Percentiles rank a stretch among this genome's conserved stretches.
These are phyloP conservation scores for Oxytropis ochrocephala DNA, from an alignment of 306 rosid species.

Conservation along the genomic window DNA sequence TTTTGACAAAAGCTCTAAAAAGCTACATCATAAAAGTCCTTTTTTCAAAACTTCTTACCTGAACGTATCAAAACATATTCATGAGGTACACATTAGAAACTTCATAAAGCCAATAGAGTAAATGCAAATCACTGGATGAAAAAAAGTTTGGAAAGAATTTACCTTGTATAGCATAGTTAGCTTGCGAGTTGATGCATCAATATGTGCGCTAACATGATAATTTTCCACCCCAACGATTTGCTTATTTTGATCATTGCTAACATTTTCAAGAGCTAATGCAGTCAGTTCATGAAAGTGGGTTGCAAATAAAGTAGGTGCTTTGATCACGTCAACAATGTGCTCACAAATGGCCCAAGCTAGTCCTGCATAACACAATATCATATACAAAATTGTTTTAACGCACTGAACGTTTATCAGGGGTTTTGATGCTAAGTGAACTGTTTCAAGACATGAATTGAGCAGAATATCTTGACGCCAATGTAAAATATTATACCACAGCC, in stretches of 20 bases:
- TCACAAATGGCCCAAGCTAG: slow-evolving; percentile 98
- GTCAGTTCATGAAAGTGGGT: slow-evolving; percentile 97
- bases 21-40: not conserved
- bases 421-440: not conserved
- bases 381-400: slow-evolving; percentile 20
- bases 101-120: not conserved
- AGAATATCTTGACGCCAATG: not conserved
- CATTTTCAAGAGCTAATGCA: slow-evolving; percentile 61
- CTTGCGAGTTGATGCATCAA: slow-evolving; percentile 80
- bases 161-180: slow-evolving; percentile 97
- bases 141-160: slow-evolving; percentile 18
- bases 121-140: not conserved
- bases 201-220: slow-evolving; percentile 96
- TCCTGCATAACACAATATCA: slow-evolving; percentile 55
- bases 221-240: slow-evolving; percentile 71
- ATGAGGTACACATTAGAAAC: not conserved
- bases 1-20: not conserved
- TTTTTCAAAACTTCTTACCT: not conserved
- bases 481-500: not conserved
- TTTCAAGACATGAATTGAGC: slow-evolving; percentile 10
- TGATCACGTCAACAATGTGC: slow-evolving; percentile 82
- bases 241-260: slow-evolving; percentile 37
- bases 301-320: slow-evolving; percentile 91
- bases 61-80: not conserved
- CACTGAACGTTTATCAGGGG: not conserved